phyloP scores from a whole-genome alignment of 2,329 filamentous ascomycete species.

The Penicillium digitatum region DNA sequence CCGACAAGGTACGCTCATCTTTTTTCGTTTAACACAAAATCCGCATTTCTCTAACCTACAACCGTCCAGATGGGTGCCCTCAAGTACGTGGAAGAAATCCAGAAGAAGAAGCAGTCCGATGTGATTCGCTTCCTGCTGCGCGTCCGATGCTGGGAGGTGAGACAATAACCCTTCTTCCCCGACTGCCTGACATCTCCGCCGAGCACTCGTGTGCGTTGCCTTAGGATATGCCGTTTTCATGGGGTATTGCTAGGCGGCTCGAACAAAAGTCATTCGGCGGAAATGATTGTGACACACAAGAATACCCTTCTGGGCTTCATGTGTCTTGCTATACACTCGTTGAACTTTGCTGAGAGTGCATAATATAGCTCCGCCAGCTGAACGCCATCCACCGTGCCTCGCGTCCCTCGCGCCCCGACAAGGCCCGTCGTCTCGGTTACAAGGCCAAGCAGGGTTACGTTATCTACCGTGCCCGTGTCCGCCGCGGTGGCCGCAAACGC shows the following conservation, averaged over 20 bases:
- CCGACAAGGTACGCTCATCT: slow-evolving; percentile 43
- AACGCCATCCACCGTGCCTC: slow-evolving; percentile 99
- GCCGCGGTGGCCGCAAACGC: slow-evolving; percentile 97
- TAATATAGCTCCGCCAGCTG: slow-evolving; percentile 99
- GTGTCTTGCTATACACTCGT: slow-evolving; percentile 92
- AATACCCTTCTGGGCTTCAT: slow-evolving; percentile 29
- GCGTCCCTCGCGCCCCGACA: slow-evolving; percentile 96
- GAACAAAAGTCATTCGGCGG: slow-evolving; percentile 34
- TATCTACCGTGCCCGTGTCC: slow-evolving; percentile 98
- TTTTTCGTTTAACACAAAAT: background rate
- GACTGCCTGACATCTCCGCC: slow-evolving; percentile 38
- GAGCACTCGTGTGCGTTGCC: slow-evolving; percentile 36
- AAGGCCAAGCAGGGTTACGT: slow-evolving; percentile 99
- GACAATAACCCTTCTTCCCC: slow-evolving; percentile 37
- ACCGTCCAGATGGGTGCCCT: slow-evolving; percentile 85
- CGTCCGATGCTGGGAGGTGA: slow-evolving; percentile 97
- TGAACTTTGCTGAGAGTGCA: slow-evolving; percentile 99
- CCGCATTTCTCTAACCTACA: slow-evolving; percentile 17
- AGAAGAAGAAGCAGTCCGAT: slow-evolving; percentile 99
- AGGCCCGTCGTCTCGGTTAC: slow-evolving; percentile 99
- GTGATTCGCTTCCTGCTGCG: slow-evolving; percentile 99
- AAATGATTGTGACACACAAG: slow-evolving; percentile 47
- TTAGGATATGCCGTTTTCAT: slow-evolving; percentile 29
- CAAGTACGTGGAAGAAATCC: slow-evolving; percentile 99
- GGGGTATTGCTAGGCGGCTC: slow-evolving; percentile 34